Evolutionary conservation across 2,329 filamentous ascomycete genomes (phyloP).

Genomic region (Epichloe gansuensis): DNA sequence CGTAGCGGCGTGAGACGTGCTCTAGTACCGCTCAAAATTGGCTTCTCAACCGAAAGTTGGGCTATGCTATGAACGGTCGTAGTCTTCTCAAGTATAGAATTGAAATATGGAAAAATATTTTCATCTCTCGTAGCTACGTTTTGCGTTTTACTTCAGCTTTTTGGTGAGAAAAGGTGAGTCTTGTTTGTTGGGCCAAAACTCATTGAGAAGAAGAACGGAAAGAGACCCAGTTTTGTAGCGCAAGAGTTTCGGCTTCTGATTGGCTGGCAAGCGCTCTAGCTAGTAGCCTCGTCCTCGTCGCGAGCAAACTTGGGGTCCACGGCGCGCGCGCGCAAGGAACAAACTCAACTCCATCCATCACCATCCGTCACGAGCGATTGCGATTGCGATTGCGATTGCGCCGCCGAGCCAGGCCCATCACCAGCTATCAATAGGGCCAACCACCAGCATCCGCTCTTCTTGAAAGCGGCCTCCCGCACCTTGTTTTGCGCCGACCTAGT

Average conservation of each 20-base stretch:
- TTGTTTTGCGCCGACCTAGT: background rate
- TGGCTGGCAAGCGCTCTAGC: slow-evolving; percentile 11
- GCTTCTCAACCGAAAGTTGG: background rate
- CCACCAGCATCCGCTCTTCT: background rate
- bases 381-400: slow-evolving; percentile 9
- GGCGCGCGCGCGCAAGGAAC: slow-evolving; percentile 9
- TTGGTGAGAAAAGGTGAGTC: background rate
- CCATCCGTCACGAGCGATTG: slow-evolving; percentile 6
- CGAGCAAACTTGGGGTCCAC: slow-evolving; percentile 25
- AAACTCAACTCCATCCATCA: slow-evolving; percentile 5
- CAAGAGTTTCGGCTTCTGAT: slow-evolving; percentile 9
- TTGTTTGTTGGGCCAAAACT: background rate
- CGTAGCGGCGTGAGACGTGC: background rate
- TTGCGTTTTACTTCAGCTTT: background rate
- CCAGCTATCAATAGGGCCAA: background rate
- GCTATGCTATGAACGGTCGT: background rate
- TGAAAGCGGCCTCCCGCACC: background rate
- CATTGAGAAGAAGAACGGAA: background rate
- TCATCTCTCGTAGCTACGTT: background rate
- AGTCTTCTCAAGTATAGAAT: background rate
- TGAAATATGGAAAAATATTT: background rate
- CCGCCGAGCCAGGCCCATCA: slow-evolving; percentile 4
- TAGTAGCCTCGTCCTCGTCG: slow-evolving; percentile 18
- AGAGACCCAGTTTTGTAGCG: background rate
- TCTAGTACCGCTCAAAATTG: background rate